Evolutionary conservation across 208 protist species (phyloP).

Genomic region (Zelonia costaricensis): DNA sequence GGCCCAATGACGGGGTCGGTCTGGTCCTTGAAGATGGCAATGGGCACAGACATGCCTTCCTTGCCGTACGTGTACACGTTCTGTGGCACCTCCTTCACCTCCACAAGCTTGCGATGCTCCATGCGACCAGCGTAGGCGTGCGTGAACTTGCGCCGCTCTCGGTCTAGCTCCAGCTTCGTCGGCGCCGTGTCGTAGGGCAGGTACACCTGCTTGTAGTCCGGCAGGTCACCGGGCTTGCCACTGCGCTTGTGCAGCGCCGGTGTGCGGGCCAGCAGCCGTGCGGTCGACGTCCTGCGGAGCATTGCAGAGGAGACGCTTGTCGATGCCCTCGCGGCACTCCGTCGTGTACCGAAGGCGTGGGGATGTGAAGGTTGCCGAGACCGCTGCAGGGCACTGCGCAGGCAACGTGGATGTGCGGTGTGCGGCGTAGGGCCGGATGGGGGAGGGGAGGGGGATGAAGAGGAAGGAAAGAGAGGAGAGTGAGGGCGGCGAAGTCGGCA

Average conservation of each 20-base stretch:
- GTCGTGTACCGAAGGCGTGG: neutral
- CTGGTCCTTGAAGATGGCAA: conserved; percentile 91
- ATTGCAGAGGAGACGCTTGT: too few species aligned
- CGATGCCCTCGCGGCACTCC: neutral
- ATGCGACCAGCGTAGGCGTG: conserved; percentile 71
- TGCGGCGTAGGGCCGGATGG: neutral
- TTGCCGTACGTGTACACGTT: conserved; percentile 94
- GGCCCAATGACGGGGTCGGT: conserved; percentile 86
- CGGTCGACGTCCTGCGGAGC: neutral
- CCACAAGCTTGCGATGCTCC: conserved; percentile 77
- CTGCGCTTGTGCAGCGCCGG: conserved; percentile 56
- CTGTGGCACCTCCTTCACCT: conserved; percentile 87
- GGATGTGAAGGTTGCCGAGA: neutral
- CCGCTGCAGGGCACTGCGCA: too few species aligned
- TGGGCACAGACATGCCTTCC: conserved; percentile 91
- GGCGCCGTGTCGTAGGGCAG: conserved; percentile 84
- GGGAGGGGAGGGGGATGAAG: neutral
- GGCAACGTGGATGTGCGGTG: neutral
- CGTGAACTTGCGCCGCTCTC: conserved; percentile 69
- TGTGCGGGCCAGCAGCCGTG: conserved; percentile 23
- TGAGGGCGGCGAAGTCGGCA: too few species aligned
- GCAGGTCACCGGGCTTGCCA: conserved; percentile 77
- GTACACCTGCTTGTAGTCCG: conserved; percentile 89
- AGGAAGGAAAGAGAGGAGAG: neutral
- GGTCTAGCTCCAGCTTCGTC: conserved; percentile 77